phyloP scores from a whole-genome alignment of 495 filamentous ascomycete species.

The Chaetomium cochliodes region DNA sequence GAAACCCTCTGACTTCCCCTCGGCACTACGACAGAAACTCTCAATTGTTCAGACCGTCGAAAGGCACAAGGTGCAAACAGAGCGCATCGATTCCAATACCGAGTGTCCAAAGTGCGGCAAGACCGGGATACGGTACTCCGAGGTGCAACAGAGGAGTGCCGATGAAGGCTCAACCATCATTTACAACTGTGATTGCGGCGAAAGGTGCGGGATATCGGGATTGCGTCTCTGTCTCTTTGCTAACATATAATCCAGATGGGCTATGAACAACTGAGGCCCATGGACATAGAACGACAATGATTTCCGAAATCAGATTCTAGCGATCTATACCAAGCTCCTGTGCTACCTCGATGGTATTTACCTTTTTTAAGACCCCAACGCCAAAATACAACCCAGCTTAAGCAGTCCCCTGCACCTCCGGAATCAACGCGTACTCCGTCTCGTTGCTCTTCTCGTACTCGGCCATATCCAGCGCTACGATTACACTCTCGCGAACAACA shows the following conservation, averaged over 20 bases:
- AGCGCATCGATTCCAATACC: constrained; percentile 63
- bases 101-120: constrained; percentile 79
- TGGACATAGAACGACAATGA: neutral
- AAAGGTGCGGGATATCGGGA: constrained; percentile 60
- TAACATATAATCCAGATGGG: constrained; percentile 49
- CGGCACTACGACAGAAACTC: constrained; percentile 74
- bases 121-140: constrained; percentile 79
- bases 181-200: constrained; percentile 79
- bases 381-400: constrained; percentile 28
- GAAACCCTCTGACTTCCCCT: constrained; percentile 84
- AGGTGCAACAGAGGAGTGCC: constrained; percentile 83
- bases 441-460: constrained; percentile 90
- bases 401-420: constrained; percentile 49
- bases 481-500: constrained; percentile 89
- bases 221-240: constrained; percentile 11
- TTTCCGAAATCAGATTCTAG: constrained; percentile 8
- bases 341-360: constrained; percentile 10
- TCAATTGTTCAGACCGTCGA: constrained; percentile 83
- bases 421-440: constrained; percentile 86
- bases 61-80: constrained; percentile 72
- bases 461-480: constrained; percentile 97
- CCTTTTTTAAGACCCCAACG: constrained; percentile 27
- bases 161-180: constrained; percentile 94
- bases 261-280: constrained; percentile 35
- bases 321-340: constrained; percentile 16